Evolutionary conservation across 2,329 filamentous ascomycete species (phyloP).

Genomic region (Claviceps maximensis): DNA sequence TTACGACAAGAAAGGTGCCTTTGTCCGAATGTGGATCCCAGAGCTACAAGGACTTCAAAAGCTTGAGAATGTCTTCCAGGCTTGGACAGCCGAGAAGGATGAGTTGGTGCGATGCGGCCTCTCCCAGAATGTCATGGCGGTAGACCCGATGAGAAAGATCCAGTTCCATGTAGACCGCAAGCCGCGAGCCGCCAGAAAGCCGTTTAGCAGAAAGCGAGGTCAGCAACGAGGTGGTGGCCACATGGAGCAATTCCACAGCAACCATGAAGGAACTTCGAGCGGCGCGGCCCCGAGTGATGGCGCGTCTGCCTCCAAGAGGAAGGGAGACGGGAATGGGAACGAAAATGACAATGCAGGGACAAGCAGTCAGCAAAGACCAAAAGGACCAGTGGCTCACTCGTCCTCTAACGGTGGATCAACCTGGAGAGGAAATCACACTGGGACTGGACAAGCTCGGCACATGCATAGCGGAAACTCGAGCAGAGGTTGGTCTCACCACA

Average conservation of each 20-base stretch:
- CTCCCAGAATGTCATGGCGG: conserved; percentile 48
- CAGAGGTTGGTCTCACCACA: conserved; percentile 3
- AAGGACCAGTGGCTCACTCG: not conserved
- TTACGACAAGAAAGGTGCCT: conserved; percentile 57
- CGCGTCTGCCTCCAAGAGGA: not conserved
- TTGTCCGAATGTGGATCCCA: conserved; percentile 60
- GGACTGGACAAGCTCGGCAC: not conserved
- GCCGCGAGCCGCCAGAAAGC: conserved; percentile 17
- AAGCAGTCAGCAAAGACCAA: not conserved
- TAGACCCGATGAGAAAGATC: conserved; percentile 51
- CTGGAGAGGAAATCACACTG: conserved; percentile 3
- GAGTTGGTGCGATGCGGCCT: conserved; percentile 45
- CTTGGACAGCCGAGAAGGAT: conserved; percentile 48
- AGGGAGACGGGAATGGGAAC: not conserved
- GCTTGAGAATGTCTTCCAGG: conserved; percentile 52
- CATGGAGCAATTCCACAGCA: not conserved
- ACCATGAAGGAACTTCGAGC: conserved; percentile 1
- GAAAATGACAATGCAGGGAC: not conserved
- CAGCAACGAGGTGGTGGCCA: conserved; percentile 10
- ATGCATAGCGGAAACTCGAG: not conserved
- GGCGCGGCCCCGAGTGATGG: not conserved
- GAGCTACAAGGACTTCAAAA: conserved; percentile 45
- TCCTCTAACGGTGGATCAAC: not conserved
- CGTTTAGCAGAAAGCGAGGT: conserved; percentile 14
- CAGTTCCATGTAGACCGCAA: conserved; percentile 46